Percentiles rank a stretch among this genome's conserved stretches.
These are phyloP conservation scores for Albatrellus ellisii DNA, from an alignment of 768 basidiomycete genomes.

Conservation along the genomic window DNA sequence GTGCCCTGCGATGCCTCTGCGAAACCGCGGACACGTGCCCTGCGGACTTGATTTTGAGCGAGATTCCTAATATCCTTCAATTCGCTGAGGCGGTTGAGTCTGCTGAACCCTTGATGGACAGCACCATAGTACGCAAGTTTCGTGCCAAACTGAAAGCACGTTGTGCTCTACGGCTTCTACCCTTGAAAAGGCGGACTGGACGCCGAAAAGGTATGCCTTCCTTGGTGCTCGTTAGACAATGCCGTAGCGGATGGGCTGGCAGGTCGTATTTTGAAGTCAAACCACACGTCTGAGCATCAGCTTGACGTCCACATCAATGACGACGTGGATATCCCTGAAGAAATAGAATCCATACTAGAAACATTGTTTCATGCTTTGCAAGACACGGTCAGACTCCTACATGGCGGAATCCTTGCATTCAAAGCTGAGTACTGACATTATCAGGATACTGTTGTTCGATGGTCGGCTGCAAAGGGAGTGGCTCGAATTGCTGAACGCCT, in stretches of 20 bases:
- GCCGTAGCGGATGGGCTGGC: neutral
- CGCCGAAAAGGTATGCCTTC: conserved; percentile 27
- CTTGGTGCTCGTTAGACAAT: conserved; percentile 1
- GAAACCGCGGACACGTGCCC: conserved; percentile 58
- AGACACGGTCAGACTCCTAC: conserved; percentile 63
- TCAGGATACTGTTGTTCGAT: conserved; percentile 90
- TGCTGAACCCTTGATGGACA: conserved; percentile 29
- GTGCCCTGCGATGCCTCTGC: conserved; percentile 53
- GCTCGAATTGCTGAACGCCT: conserved; percentile 76
- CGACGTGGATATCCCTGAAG: conserved; percentile 60
- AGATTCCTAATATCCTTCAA: conserved; percentile 30
- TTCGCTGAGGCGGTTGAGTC: conserved; percentile 31
- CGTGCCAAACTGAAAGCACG: conserved; percentile 57
- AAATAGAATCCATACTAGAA: conserved; percentile 63
- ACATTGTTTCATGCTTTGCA: conserved; percentile 60
- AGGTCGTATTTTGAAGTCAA: conserved; percentile 1
- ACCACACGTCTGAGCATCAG: conserved; percentile 11
- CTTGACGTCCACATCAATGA: conserved; percentile 17
- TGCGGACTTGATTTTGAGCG: conserved; percentile 33
- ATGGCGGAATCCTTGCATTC: neutral
- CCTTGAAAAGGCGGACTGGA: conserved; percentile 25
- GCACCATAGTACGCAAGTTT: conserved; percentile 59
- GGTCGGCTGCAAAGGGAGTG: conserved; percentile 87
- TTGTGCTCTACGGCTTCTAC: conserved; percentile 47
- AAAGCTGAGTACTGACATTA: conserved; percentile 5